A percentile compares a stretch with the other conserved stretches of the same genome.
phyloP scores from a whole-genome alignment of 805 yeast genomes.

The Hanseniaspora guilliermondii region DNA sequence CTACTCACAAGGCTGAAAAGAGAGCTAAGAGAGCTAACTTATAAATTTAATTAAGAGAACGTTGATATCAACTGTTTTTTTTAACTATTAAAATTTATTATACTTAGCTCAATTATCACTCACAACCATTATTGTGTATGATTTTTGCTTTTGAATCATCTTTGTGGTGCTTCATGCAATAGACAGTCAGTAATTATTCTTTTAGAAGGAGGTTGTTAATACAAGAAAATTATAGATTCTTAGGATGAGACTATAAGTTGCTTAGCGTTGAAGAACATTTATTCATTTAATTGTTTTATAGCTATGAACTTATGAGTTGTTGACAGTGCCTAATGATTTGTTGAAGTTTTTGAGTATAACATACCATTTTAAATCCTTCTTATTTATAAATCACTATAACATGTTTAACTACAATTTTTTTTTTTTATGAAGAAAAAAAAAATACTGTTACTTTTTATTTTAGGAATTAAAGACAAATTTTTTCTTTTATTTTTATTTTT shows the following conservation, averaged over 20 bases:
- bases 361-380: not conserved
- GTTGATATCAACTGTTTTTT: not conserved
- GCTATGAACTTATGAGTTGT: conserved; percentile 12
- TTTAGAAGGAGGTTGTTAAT: not conserved
- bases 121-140: no score
- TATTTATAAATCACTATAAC: not conserved
- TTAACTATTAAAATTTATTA: no score
- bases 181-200: not conserved
- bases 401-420: not conserved
- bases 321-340: conserved; percentile 12
- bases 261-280: conserved; percentile 11
- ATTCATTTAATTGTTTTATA: not conserved
- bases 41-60: not conserved
- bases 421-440: not conserved
- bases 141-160: no score
- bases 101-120: no score
- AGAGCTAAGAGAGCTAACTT: conserved; percentile 42
- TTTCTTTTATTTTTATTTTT: not conserved
- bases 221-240: conserved; percentile 12
- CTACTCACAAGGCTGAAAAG: conserved; percentile 74
- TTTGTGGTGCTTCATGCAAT: not conserved
- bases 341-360: conserved; percentile 6
- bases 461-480: not conserved
- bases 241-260: conserved; percentile 13
- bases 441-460: not conserved